Conservation (phyloP, 352 stramenopile species). For the Pythium myriotylum region DNA sequence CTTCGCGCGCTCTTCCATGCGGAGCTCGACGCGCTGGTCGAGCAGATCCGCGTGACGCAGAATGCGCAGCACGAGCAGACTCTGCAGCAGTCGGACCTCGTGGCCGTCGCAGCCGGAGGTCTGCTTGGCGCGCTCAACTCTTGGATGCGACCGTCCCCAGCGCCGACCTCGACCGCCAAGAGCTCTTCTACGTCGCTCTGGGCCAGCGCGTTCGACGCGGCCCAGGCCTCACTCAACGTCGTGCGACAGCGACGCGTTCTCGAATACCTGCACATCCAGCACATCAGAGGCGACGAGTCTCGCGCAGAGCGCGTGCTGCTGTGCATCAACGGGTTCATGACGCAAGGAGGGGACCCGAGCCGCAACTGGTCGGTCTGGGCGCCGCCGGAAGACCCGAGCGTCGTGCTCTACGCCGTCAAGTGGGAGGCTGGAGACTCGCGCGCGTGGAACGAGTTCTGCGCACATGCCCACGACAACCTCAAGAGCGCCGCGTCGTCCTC, state of each 20-base stretch:
- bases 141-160: constrained; percentile 49
- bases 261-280: constrained; percentile 66
- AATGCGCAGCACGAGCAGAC: constrained; percentile 56
- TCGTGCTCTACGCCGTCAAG: constrained; percentile 68
- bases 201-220: constrained; percentile 73
- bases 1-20: constrained; percentile 39
- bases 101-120: constrained; percentile 61
- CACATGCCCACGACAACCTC: constrained; percentile 71
- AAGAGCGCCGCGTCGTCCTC: constrained; percentile 4
- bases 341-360: constrained; percentile 63
- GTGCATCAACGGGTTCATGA: constrained; percentile 90
- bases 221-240: constrained; percentile 75
- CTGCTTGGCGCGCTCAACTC: constrained; percentile 70
- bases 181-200: constrained; percentile 50
- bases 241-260: constrained; percentile 62
- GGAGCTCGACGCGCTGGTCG: constrained; percentile 51
- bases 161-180: background rate
- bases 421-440: constrained; percentile 78
- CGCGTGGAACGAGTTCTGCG: constrained; percentile 81
- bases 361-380: constrained; percentile 69
- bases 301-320: constrained; percentile 65
- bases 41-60: constrained; percentile 46
- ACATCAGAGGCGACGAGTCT: constrained; percentile 65
- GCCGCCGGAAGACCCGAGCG: constrained; percentile 20
- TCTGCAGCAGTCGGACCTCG: constrained; percentile 56